phyloP scores from a whole-genome alignment of 2,329 filamentous ascomycete genomes.

The Colletotrichum chlorophyti region DNA sequence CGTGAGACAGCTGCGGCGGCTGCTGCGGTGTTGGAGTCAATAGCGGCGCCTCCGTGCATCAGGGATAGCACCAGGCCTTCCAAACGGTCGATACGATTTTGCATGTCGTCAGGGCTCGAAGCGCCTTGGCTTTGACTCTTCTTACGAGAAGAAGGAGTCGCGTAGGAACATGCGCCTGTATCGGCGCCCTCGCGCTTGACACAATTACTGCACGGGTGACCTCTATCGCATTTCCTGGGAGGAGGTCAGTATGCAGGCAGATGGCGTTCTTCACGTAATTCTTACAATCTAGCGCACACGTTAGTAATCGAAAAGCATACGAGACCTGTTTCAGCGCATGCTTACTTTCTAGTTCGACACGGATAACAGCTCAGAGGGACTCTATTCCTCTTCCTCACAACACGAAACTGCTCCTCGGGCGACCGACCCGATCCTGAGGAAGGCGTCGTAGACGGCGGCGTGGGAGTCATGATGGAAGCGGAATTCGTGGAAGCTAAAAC shows the following conservation, averaged over 20 bases:
- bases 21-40: constrained; percentile 48
- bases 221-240: constrained; percentile 90
- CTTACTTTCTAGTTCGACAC: constrained; percentile 89
- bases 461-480: constrained; percentile 69
- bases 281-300: constrained; percentile 44
- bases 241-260: constrained; percentile 4
- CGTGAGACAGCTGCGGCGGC: constrained; percentile 35
- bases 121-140: constrained; percentile 71
- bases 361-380: constrained; percentile 91
- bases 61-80: constrained; percentile 90
- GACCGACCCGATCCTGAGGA: constrained; percentile 75
- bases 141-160: constrained; percentile 72
- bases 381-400: constrained; percentile 90
- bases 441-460: constrained; percentile 78
- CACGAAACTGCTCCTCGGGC: constrained; percentile 84
- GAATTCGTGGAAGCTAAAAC: not conserved
- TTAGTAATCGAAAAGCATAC: constrained; percentile 28
- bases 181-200: constrained; percentile 87
- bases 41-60: constrained; percentile 82
- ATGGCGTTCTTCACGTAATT: constrained; percentile 1
- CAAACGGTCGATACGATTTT: constrained; percentile 94
- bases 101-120: constrained; percentile 89
- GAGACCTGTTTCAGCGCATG: constrained; percentile 14
- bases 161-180: constrained; percentile 84
- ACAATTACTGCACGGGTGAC: constrained; percentile 92